Conservation (phyloP, 345 rosid genomes). For the Stellera chamaejasme region DNA sequence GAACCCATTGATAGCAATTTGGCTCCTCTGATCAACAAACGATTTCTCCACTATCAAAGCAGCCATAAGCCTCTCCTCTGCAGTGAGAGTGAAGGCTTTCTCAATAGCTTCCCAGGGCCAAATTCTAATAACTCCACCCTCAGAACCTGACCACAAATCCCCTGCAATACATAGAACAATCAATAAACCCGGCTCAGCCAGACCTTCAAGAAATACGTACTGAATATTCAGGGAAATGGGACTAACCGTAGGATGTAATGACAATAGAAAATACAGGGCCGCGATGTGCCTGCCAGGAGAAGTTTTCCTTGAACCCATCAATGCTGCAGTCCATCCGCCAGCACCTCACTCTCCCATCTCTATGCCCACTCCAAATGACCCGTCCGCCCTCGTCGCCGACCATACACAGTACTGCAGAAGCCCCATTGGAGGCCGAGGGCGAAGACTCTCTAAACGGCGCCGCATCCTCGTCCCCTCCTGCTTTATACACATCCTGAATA, state of each 20-base stretch:
- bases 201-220: too few species aligned
- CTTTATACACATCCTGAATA: constrained; percentile 43
- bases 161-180: constrained; percentile 34
- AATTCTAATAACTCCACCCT: constrained; percentile 66
- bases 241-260: constrained; percentile 62
- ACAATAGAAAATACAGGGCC: constrained; percentile 69
- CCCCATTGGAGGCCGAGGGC: constrained; percentile 12
- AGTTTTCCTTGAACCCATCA: constrained; percentile 44
- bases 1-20: constrained; percentile 49
- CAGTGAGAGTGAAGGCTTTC: constrained; percentile 48
- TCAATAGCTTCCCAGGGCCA: constrained; percentile 89
- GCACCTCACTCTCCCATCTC: constrained; percentile 71
- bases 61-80: constrained; percentile 59
- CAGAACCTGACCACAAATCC: constrained; percentile 95
- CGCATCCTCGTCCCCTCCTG: constrained; percentile 46
- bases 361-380: constrained; percentile 87
- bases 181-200: background rate
- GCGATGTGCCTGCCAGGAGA: constrained; percentile 89
- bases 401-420: constrained; percentile 62
- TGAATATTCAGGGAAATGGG: background rate
- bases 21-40: constrained; percentile 70
- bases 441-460: constrained; percentile 68
- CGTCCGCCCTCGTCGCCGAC: constrained; percentile 55
- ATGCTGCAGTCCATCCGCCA: constrained; percentile 43
- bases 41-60: constrained; percentile 64